Evolutionary conservation across 2,329 filamentous ascomycete genomes (phyloP), one percentile per base, ranked within the genome.

Genomic region (Trichoderma brevicompactum): DNA sequence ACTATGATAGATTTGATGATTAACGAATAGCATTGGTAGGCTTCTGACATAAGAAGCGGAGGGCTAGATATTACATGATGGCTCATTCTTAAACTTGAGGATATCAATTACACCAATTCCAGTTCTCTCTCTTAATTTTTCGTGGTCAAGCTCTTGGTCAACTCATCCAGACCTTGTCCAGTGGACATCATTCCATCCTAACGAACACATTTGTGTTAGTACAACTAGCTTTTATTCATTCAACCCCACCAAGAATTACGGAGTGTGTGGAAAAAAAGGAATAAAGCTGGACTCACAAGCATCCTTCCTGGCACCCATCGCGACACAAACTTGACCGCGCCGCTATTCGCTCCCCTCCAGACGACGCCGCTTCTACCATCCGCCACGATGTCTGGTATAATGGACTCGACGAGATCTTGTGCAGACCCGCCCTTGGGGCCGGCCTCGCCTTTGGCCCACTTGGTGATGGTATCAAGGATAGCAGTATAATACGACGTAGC

Each of bases 391-490:
- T 67, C 65, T 7, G 49, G 55, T 1, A 67, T 28, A 3, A 64
- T 41, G 1, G 65, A 40, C 8, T 59, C 38, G 44, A 53, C 60
- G 23, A 66, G 34, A 3, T 58, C 46, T 3, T 59, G 46, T 5
- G 41, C 32, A n/a, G 65, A 52, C n/a, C 60, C 50, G 36, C 54
- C 62, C 34, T 65, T 46, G 7, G 61, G 53, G 1, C 65, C 65
- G 3, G 38, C 5, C 46, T 66, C 53, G n/a, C 61, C 61, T 13
- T 65, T 66, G 7, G 61, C 53, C 61, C 65, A 66, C 10, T 36
- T 44, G n/a, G 61, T 44, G 32, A 66, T 66, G 3, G 53, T 65
- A 12, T 53, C 54, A 5, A 59, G 54, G 40, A 65, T 60, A 2
- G 53, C 7, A 6, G 46, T 4, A 17, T 66, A 66, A 8, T 41